phyloP scores from a whole-genome alignment of 1,284 basidiomycete genomes.

The Microstroma glucosiphilum region DNA sequence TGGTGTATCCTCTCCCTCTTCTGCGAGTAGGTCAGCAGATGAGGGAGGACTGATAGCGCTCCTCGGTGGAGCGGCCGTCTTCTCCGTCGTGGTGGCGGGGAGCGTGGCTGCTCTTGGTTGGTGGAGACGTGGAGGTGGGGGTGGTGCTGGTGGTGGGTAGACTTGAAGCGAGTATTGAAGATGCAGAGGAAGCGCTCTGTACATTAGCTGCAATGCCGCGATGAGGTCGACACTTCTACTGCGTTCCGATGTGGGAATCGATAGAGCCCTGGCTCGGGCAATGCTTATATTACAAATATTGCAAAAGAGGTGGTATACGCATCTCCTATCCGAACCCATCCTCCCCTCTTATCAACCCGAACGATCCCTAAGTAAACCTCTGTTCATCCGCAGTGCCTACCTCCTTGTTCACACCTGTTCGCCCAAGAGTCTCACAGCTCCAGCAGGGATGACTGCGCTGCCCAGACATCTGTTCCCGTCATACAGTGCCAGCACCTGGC shows the following conservation, averaged over 20 bases:
- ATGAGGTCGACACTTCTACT: not conserved
- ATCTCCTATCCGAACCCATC: no score
- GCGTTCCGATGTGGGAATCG: no score
- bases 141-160: not conserved
- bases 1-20: not conserved
- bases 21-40: not conserved
- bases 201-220: not conserved
- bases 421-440: no score
- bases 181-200: not conserved
- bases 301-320: no score
- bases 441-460: slow-evolving; percentile 62
- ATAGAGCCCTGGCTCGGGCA: no score
- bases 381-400: no score
- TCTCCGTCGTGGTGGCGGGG: slow-evolving; percentile 17
- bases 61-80: slow-evolving; percentile 14
- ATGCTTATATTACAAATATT: no score
- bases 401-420: no score
- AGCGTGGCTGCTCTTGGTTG: slow-evolving; percentile 15
- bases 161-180: not conserved
- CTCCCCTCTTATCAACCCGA: no score
- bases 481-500: slow-evolving; percentile 73
- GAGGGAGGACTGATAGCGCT: slow-evolving; percentile 6
- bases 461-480: slow-evolving; percentile 73
- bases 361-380: no score
- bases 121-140: slow-evolving; percentile 10